Evolutionary conservation across 1,284 basidiomycete genomes (phyloP), one percentile per base, ranked within the genome.

Genomic region (Clitocybe nebularis): DNA sequence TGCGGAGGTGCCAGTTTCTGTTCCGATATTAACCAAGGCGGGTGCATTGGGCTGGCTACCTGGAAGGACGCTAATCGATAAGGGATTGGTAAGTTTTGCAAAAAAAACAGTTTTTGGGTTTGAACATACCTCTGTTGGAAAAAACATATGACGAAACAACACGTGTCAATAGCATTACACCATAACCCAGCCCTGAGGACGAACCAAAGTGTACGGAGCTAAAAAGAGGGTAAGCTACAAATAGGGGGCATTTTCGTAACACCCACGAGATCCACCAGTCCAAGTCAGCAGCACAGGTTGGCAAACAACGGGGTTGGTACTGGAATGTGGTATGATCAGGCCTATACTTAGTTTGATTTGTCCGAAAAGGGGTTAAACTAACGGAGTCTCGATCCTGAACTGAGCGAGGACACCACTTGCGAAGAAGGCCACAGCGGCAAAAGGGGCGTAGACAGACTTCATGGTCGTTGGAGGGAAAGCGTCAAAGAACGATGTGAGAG

Each of bases 381-480:
- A 84, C 80, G 80, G 81, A 13, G 79, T 85, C 53, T 81, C 77
- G 56, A 84, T 68, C 0, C 57, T 66, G 45, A 75, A 37, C 29
- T 78, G 73, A 14, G 72, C 77, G 13, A 68, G 45, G 41, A 62
- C 74, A 23, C 57, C 59, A 36, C 62, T 53, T 38, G 63, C 63
- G 48, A 71, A 56, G 47, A 76, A 52, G 30, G 63, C 62, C 46
- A 65, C 51, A 43, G 66, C 54, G 45, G 64, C 57, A 47, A 72
- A 48, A 28, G 66, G 51, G 46, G 66, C 50, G 48, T 74, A 41
- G 36, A 56, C 11, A 44, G 64, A 60, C 67, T 74, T 75, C 78
- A 80, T 81, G 44, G 39, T 55, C 46, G 47, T 28, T 50, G 47
- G 36, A 44, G 46, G 48, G 45, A 24, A 46, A 48, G 49, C 41